Percentiles rank a stretch among this genome's conserved stretches.
These are phyloP conservation scores for Geotrichum citri-aurantii DNA, from an alignment of 1,139 yeast species.

Conservation along the genomic window DNA sequence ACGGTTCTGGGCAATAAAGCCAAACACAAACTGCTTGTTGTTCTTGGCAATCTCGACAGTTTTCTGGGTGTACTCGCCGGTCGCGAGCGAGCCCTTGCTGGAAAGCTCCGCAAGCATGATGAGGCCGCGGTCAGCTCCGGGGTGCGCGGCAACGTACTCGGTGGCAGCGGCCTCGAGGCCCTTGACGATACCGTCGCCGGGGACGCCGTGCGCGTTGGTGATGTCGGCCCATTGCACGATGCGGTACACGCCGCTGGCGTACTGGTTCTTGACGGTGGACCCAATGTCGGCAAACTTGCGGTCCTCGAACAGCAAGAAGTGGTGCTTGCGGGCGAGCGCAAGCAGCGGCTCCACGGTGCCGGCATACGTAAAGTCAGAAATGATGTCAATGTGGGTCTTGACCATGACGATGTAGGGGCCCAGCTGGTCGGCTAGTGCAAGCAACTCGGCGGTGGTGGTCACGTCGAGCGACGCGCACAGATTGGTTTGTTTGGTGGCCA, in stretches of 20 bases:
- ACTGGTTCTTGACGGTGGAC: conserved; percentile 93
- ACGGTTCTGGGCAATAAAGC: conserved; percentile 88
- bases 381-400: conserved; percentile 90
- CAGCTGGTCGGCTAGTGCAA: conserved; percentile 62
- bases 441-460: conserved; percentile 65
- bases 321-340: conserved; percentile 64
- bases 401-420: conserved; percentile 92
- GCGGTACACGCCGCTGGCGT: conserved; percentile 80
- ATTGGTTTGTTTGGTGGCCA: conserved; percentile 78
- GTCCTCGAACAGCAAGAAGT: conserved; percentile 87
- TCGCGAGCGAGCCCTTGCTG: conserved; percentile 86
- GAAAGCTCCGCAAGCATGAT: conserved; percentile 95
- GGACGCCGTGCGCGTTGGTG: conserved; percentile 95
- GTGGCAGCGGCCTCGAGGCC: conserved; percentile 81
- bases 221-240: conserved; percentile 95
- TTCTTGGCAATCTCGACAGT: conserved; percentile 87
- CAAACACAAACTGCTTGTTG: conserved; percentile 86
- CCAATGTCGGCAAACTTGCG: conserved; percentile 99
- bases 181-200: conserved; percentile 87
- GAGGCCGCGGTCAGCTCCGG: conserved; percentile 55
- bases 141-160: conserved; percentile 49
- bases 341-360: conserved; percentile 70
- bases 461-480: conserved; percentile 97
- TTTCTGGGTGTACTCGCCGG: conserved; percentile 80
- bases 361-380: conserved; percentile 81